Conservation (phyloP, 192 early-diverging fungal species). For the Paraglomus occultum region DNA sequence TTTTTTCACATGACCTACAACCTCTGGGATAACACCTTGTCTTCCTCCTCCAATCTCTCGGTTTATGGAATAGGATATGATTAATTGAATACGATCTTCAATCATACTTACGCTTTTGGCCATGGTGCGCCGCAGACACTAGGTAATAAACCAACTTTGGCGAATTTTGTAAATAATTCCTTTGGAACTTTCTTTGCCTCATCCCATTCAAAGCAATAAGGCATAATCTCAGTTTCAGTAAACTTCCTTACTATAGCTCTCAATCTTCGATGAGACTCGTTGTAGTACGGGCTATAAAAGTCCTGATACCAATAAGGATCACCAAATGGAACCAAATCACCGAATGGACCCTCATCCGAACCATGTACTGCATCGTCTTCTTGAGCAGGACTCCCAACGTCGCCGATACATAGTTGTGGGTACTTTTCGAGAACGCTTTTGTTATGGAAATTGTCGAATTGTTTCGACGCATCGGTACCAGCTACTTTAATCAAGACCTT, state of each 20-base stretch:
- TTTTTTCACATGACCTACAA: too few relatives aligned
- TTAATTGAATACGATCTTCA: not conserved
- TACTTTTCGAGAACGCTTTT: conserved; percentile 60
- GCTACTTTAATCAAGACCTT: conserved; percentile 76
- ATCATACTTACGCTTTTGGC: conserved; percentile 9
- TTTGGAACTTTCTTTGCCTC: conserved; percentile 77
- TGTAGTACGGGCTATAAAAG: conserved; percentile 76
- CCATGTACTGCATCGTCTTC: conserved; percentile 29
- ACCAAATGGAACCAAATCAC: conserved; percentile 73
- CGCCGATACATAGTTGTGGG: conserved; percentile 61
- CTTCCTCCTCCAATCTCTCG: too few relatives aligned
- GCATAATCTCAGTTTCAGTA: conserved; percentile 80
- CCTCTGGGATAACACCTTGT: too few relatives aligned
- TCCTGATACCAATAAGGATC: conserved; percentile 78
- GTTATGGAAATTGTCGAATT: conserved; percentile 86
- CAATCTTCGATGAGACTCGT: conserved; percentile 64
- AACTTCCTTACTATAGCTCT: conserved; percentile 63
- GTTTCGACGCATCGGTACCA: conserved; percentile 78
- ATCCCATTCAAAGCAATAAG: conserved; percentile 77
- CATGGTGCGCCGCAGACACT: conserved; percentile 49
- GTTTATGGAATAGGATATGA: too few relatives aligned
- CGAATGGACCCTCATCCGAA: conserved; percentile 59
- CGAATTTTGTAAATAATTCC: conserved; percentile 70
- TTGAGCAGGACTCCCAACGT: conserved; percentile 50
- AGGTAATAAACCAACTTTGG: conserved; percentile 69